Evolutionary conservation across 2,329 filamentous ascomycete species (phyloP).

Genomic region (Akanthomyces muscarius): DNA sequence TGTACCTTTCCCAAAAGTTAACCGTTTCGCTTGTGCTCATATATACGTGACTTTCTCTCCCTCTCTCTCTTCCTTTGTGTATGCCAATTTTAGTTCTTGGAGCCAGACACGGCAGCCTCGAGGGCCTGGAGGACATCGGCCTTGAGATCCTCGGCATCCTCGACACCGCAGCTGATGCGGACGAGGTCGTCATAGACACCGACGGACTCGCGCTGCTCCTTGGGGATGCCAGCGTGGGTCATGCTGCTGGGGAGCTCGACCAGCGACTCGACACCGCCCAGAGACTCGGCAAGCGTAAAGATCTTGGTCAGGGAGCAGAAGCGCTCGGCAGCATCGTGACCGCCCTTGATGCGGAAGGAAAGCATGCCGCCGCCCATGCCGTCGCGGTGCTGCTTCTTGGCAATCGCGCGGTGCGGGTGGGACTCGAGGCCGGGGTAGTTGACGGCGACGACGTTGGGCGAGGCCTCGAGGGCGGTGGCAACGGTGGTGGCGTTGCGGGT

Average conservation of each 20-base stretch:
- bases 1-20: not conserved
- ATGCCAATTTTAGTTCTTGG: slow-evolving; percentile 1
- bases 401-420: slow-evolving; percentile 81
- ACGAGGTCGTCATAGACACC: slow-evolving; percentile 95
- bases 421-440: slow-evolving; percentile 92
- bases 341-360: slow-evolving; percentile 88
- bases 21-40: not conserved
- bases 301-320: slow-evolving; percentile 89
- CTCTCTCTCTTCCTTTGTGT: not conserved
- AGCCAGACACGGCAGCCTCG: slow-evolving; percentile 60
- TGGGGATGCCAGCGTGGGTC: slow-evolving; percentile 95
- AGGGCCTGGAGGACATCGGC: slow-evolving; percentile 79
- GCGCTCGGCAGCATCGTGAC: slow-evolving; percentile 76
- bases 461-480: slow-evolving; percentile 71
- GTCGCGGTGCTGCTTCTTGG: slow-evolving; percentile 85
- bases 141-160: slow-evolving; percentile 81
- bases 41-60: not conserved
- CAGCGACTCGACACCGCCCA: slow-evolving; percentile 89
- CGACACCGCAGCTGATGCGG: slow-evolving; percentile 87
- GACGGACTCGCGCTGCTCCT: slow-evolving; percentile 82
- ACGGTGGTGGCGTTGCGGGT: slow-evolving; percentile 75
- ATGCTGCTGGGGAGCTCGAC: slow-evolving; percentile 91
- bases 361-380: slow-evolving; percentile 97
- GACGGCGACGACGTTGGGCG: slow-evolving; percentile 78
- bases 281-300: slow-evolving; percentile 87